Evolutionary conservation across 805 yeast genomes (phyloP).

Genomic region (Candida sonorensis): DNA sequence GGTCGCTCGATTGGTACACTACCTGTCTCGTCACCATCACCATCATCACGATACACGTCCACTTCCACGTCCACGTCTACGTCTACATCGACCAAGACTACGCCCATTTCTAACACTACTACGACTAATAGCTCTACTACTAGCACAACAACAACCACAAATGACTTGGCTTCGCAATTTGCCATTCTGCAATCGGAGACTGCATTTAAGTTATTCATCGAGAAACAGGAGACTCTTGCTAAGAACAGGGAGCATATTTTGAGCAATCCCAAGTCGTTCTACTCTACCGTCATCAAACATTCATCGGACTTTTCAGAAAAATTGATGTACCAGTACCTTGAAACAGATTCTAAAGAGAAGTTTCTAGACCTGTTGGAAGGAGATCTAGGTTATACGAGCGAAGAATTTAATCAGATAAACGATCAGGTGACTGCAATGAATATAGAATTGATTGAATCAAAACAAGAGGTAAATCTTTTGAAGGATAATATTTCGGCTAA

Average conservation of each 20-base stretch:
- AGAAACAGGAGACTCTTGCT: constrained; percentile 9
- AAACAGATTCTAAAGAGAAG: constrained; percentile 65
- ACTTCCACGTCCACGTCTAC: no score
- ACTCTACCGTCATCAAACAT: constrained; percentile 20
- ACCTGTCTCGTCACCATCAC: no score
- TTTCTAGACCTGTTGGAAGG: constrained; percentile 48
- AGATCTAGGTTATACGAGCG: constrained; percentile 18
- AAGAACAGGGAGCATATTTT: constrained; percentile 12
- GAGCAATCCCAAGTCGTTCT: constrained; percentile 6
- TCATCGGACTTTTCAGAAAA: constrained; percentile 42
- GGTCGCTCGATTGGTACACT: no score
- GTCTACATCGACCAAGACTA: neutral
- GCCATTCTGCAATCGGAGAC: constrained; percentile 14
- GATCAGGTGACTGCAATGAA: constrained; percentile 12
- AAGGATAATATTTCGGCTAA: constrained; percentile 13
- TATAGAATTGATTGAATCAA: constrained; percentile 7
- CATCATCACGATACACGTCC: no score
- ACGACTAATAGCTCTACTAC: no score
- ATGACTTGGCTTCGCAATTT: constrained; percentile 12
- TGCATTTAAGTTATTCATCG: constrained; percentile 12
- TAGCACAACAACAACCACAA: neutral
- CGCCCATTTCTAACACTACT: no score
- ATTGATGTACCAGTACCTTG: constrained; percentile 58
- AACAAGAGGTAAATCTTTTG: constrained; percentile 13
- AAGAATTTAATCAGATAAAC: constrained; percentile 17